Evolutionary conservation across 2,329 filamentous ascomycete species (phyloP).

Genomic region (Aureobasidium sp.): DNA sequence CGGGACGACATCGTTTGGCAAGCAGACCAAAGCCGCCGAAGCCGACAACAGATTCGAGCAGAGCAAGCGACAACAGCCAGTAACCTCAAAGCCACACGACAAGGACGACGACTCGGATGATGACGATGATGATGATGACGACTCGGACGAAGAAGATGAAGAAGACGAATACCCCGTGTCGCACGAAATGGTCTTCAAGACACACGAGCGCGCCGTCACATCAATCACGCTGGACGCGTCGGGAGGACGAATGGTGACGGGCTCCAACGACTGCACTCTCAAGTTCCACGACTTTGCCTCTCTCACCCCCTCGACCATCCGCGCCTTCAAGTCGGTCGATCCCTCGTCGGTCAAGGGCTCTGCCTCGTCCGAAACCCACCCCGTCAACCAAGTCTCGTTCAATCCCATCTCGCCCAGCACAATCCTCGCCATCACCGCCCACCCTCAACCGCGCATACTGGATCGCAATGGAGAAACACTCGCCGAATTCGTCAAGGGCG

Average conservation of each 20-base stretch:
- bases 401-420: slow-evolving; percentile 70
- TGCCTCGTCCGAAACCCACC: slow-evolving; percentile 69
- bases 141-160: slow-evolving; percentile 53
- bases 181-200: slow-evolving; percentile 86
- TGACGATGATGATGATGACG: slow-evolving; percentile 43
- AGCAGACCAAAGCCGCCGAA: slow-evolving; percentile 64
- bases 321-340: slow-evolving; percentile 87
- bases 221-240: slow-evolving; percentile 75
- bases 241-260: slow-evolving; percentile 78
- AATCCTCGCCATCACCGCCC: slow-evolving; percentile 79
- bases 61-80: slow-evolving; percentile 43
- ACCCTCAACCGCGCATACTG: slow-evolving; percentile 82
- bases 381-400: slow-evolving; percentile 79
- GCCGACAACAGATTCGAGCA: slow-evolving; percentile 72
- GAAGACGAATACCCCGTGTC: slow-evolving; percentile 87
- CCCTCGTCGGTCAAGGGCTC: slow-evolving; percentile 64
- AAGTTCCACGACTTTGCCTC: slow-evolving; percentile 93
- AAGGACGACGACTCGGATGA: slow-evolving; percentile 28
- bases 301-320: slow-evolving; percentile 89
- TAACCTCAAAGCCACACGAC: slow-evolving; percentile 15
- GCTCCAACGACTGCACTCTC: slow-evolving; percentile 80
- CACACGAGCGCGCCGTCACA: slow-evolving; percentile 81
- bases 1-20: slow-evolving; percentile 76
- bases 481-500: slow-evolving; percentile 88
- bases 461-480: slow-evolving; percentile 79